Evolutionary conservation across 2,329 filamentous ascomycete genomes (phyloP).

Genomic region (Cadophora luteo-olivacea): DNA sequence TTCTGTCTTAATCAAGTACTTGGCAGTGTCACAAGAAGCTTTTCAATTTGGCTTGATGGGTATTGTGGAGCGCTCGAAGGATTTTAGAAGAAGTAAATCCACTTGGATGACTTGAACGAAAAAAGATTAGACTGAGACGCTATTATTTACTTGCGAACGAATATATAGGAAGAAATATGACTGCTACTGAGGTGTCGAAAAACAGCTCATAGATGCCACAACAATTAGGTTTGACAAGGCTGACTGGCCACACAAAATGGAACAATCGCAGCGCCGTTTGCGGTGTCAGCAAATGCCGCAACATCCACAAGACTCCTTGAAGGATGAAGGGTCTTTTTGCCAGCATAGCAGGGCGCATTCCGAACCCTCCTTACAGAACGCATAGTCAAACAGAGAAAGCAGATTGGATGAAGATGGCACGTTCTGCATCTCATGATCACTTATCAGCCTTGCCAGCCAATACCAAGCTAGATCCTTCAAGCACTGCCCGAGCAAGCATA

Average conservation of each 20-base stretch:
- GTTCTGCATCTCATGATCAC: background rate
- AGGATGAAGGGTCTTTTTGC: background rate
- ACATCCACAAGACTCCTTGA: background rate
- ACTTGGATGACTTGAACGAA: slow-evolving; percentile 14
- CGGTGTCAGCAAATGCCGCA: slow-evolving; percentile 3
- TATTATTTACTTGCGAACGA: background rate
- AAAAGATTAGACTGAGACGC: background rate
- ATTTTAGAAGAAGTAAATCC: background rate
- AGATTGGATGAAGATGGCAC: background rate
- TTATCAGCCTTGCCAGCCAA: slow-evolving; percentile 5
- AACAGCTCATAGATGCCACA: slow-evolving; percentile 13
- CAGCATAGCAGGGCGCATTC: slow-evolving; percentile 7
- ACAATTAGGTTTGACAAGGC: slow-evolving; percentile 11
- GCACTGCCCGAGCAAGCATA: background rate
- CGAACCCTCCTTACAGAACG: background rate
- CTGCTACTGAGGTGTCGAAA: background rate
- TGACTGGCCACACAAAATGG: background rate
- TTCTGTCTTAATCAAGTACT: background rate
- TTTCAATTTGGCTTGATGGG: background rate
- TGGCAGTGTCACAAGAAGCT: background rate
- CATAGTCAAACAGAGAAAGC: background rate
- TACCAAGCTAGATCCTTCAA: slow-evolving; percentile 5
- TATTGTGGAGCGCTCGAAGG: background rate
- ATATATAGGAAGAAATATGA: background rate
- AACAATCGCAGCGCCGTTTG: background rate